phyloP scores from a whole-genome alignment of 2,329 filamentous ascomycete species.

The Leptographium lundbergii region DNA sequence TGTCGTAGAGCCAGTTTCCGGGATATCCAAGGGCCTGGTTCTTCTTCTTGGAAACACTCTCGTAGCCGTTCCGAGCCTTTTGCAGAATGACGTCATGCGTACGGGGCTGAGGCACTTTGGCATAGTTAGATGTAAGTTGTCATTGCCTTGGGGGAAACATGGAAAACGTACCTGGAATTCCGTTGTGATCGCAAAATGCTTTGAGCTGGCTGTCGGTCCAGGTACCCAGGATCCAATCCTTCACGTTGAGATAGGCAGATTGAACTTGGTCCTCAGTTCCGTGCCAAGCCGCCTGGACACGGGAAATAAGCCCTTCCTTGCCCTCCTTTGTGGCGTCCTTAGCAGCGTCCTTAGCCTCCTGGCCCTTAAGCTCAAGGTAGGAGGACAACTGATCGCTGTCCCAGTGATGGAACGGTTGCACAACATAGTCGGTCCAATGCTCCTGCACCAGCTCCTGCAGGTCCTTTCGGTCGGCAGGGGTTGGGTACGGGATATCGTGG shows the following conservation, averaged over 20 bases:
- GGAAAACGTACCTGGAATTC: constrained; percentile 49
- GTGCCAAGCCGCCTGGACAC: constrained; percentile 63
- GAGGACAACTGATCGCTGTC: constrained; percentile 53
- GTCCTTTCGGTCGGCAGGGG: constrained; percentile 80
- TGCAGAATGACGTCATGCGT: constrained; percentile 72
- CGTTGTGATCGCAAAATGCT: constrained; percentile 78
- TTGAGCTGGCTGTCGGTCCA: constrained; percentile 93
- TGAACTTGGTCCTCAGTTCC: constrained; percentile 68
- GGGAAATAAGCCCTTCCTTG: constrained; percentile 54
- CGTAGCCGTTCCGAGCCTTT: constrained; percentile 69
- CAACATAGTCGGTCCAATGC: constrained; percentile 75
- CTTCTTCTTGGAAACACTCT: constrained; percentile 56
- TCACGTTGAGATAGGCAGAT: constrained; percentile 57
- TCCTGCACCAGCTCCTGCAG: constrained; percentile 81
- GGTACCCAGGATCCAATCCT: constrained; percentile 90
- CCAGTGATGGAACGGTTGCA: constrained; percentile 66
- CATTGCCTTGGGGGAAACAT: background rate
- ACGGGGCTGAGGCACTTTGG: constrained; percentile 64
- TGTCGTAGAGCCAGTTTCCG: constrained; percentile 84
- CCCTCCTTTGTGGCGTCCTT: constrained; percentile 52
- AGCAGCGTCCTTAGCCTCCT: constrained; percentile 54
- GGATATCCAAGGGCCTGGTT: constrained; percentile 78
- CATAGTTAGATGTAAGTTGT: background rate
- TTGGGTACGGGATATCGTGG: constrained; percentile 82
- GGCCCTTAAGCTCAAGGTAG: constrained; percentile 59